A percentile compares a stretch with the other conserved stretches of the same genome.
These are phyloP conservation scores for Calophaca sinica DNA, from an alignment of 306 rosid genomes.

Conservation along the genomic window DNA sequence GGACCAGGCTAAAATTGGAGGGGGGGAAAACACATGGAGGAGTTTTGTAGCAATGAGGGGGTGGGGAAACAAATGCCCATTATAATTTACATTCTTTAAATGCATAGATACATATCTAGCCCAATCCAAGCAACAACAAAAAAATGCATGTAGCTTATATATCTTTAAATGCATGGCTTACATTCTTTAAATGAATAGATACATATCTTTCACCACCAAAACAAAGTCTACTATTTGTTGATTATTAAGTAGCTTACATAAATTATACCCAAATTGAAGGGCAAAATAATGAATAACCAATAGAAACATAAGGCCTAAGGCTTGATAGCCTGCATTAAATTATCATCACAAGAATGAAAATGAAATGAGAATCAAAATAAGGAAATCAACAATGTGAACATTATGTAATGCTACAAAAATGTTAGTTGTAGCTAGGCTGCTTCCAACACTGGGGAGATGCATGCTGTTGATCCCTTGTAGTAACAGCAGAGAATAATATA, in stretches of 20 bases:
- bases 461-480: slow-evolving; percentile 56
- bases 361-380: slow-evolving; percentile 2
- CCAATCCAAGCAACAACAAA: too few species aligned
- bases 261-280: slow-evolving; percentile 40
- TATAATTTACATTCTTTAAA: slow-evolving; percentile 10
- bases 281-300: slow-evolving; percentile 49
- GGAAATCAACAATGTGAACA: slow-evolving; percentile 33
- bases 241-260: slow-evolving; percentile 55
- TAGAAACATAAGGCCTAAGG: slow-evolving; percentile 55
- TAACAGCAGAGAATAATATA: slow-evolving; percentile 49
- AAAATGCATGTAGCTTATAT: too few species aligned
- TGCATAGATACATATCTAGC: background rate
- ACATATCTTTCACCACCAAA: slow-evolving; percentile 35
- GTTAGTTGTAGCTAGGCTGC: slow-evolving; percentile 48
- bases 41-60: too few species aligned
- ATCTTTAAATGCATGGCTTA: background rate
- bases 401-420: slow-evolving; percentile 61
- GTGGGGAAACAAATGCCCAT: background rate
- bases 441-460: slow-evolving; percentile 42
- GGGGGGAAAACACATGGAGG: too few species aligned
- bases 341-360: slow-evolving; percentile 49
- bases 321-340: slow-evolving; percentile 48
- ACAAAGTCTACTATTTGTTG: slow-evolving; percentile 41
- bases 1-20: too few species aligned
- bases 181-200: slow-evolving; percentile 8